These are phyloP conservation scores for Cryphonectria carpinicola DNA, from an alignment of 2,329 filamentous ascomycete genomes.

Conservation along the genomic window DNA sequence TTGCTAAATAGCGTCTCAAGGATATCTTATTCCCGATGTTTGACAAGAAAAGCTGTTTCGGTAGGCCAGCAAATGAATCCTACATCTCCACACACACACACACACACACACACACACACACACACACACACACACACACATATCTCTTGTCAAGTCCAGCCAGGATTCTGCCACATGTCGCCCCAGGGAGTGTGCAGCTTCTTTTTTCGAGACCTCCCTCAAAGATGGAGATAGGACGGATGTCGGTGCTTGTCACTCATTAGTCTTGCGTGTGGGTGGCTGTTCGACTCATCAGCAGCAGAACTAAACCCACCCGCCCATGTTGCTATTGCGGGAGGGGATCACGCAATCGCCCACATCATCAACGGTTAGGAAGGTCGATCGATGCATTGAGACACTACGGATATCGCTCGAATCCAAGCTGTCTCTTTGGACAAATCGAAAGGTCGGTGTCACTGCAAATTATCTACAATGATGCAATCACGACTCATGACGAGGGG, in stretches of 20 bases:
- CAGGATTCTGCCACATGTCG: background rate
- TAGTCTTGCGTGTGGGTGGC: background rate
- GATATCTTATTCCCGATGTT: background rate
- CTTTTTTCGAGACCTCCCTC: background rate
- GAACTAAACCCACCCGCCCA: background rate
- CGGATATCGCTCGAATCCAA: too few relatives aligned
- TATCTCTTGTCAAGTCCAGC: background rate
- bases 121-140: background rate
- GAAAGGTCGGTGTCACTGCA: constrained; percentile 1
- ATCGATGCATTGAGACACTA: too few relatives aligned
- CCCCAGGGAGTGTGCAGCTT: background rate
- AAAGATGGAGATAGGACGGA: background rate
- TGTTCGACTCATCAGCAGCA: constrained; percentile 10
- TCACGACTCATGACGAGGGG: background rate
- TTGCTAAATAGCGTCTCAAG: background rate
- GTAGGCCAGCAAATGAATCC: background rate
- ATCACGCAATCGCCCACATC: constrained; percentile 29
- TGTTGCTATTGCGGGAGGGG: constrained; percentile 24
- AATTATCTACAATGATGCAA: constrained; percentile 12
- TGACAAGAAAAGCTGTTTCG: background rate
- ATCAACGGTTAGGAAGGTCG: constrained; percentile 2
- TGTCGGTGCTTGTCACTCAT: background rate
- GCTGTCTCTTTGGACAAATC: background rate
- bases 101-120: background rate
- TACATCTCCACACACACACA: background rate